Base-by-base conservation (phyloP, 345 rosid genomes). In the Pistacia integerrima region DNA sequence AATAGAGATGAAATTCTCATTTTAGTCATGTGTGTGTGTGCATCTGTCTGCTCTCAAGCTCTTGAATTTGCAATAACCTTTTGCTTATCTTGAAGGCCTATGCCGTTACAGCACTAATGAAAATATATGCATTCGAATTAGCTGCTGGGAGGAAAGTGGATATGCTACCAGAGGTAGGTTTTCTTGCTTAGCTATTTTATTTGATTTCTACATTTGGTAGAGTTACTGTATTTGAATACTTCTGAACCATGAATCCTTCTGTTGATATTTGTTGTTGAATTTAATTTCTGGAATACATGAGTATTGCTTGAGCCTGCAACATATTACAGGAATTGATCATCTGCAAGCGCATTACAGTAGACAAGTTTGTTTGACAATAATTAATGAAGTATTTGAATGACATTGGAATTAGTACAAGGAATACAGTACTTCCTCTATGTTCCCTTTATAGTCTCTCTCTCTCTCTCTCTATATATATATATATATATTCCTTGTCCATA, bases 101-200 rank as follows among this genome's bases (percentile, higher is more conserved):
- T 81, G 97, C 98, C 18, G 85, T 92, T 70, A 86, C 99, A 68
- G 97, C 98, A 22, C 86, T 96, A 73, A 91, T 93, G 97, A 96
- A 96, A 86, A 82, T 96, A 69, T 90, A 84, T 84, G 92, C 97
- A 46, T 93, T 89, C 83, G 98, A 92, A 84, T 87, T 92, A 81
- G 94, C 99, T 69, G 88, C 93, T 69, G 90, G 97, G 67, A 92
- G 93, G 82, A 90, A 89, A 78, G 87, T 88, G 82, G 97, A 96
- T 80, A 82, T 96, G 75, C 82, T 96, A 70, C 94, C 98, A n/a
- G 99, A 96, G 98, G 98, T 93, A 60, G 59, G 87, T 79, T 78
- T 59, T 76, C 54, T 69, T 25, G 49, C 16, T 51, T 16, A 73
- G n/a, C 60, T 36, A 33, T 60, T 55, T 64, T 8, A 17, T 46